Percentiles rank a stretch among this genome's conserved stretches.
Evolutionary conservation across 2,329 filamentous ascomycete genomes (phyloP).

Genomic region (Microdochium trichocladiopsis): DNA sequence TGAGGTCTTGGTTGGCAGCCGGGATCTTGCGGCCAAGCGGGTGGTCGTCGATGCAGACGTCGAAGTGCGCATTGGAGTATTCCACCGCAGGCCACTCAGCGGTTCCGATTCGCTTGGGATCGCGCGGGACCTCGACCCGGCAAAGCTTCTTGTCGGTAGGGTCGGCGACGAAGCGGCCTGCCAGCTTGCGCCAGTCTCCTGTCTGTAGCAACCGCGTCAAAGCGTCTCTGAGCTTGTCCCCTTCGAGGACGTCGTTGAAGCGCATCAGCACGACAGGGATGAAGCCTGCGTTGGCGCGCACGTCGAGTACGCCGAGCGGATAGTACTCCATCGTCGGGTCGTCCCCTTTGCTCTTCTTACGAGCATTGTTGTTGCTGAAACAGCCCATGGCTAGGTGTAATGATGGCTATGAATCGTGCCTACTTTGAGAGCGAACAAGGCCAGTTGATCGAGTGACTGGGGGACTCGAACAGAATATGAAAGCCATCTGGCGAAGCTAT

Average conservation of each 20-base stretch:
- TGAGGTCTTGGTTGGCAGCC: background rate
- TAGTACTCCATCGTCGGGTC: too few species aligned
- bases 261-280: slow-evolving; percentile 4
- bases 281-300: slow-evolving; percentile 1
- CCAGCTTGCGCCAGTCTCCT: slow-evolving; percentile 38
- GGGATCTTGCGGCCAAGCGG: background rate
- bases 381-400: too few species aligned
- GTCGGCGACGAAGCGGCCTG: slow-evolving; percentile 32
- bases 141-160: slow-evolving; percentile 12
- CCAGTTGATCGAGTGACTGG: too few species aligned
- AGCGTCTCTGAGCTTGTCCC: slow-evolving; percentile 24
- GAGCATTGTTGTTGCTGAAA: too few species aligned
- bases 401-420: too few species aligned
- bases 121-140: background rate
- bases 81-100: background rate
- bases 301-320: background rate
- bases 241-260: slow-evolving; percentile 40
- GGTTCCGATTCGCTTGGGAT: background rate
- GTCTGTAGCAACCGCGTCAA: slow-evolving; percentile 29
- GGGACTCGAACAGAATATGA: too few species aligned
- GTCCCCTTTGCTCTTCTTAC: too few species aligned
- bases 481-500: too few species aligned
- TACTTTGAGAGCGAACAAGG: too few species aligned
- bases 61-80: background rate
- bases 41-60: background rate